Evolutionary conservation across 768 basidiomycete species (phyloP).

Genomic region (Lactarius evosmus): DNA sequence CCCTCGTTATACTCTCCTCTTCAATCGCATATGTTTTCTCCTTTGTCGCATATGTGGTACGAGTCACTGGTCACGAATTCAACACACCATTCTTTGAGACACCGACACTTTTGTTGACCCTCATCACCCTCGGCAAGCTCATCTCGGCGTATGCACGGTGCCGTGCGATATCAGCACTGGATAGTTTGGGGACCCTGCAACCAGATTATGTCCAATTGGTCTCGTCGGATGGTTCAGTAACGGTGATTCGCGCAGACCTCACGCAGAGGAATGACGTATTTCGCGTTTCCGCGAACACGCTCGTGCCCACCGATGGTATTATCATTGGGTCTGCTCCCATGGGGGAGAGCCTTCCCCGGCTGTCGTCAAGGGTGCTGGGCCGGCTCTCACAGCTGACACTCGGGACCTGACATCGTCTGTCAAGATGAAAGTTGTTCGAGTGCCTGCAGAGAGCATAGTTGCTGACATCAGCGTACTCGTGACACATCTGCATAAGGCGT

Average conservation of each 20-base stretch:
- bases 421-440: constrained; percentile 37
- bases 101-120: constrained; percentile 40
- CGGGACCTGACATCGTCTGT: constrained; percentile 37
- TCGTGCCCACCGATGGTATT: constrained; percentile 42
- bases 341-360: constrained; percentile 41
- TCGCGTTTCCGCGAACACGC: constrained; percentile 36
- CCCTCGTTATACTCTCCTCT: constrained; percentile 41
- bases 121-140: constrained; percentile 42
- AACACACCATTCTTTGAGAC: constrained; percentile 44
- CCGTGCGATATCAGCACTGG: constrained; percentile 35
- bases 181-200: constrained; percentile 38
- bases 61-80: constrained; percentile 33
- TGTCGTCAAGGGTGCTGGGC: constrained; percentile 37
- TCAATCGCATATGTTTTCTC: constrained; percentile 43
- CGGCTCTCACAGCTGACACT: constrained; percentile 40
- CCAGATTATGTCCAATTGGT: constrained; percentile 35
- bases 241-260: constrained; percentile 33
- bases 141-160: constrained; percentile 39
- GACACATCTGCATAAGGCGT: constrained; percentile 37
- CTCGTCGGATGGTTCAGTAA: constrained; percentile 27
- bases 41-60: constrained; percentile 38
- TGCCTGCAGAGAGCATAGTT: constrained; percentile 43
- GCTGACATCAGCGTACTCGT: constrained; percentile 38
- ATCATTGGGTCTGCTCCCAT: constrained; percentile 43
- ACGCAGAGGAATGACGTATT: constrained; percentile 40